These are phyloP conservation scores for Cenchrus americanus DNA, from an alignment of 176 grass and related monocot genomes.

Conservation along the genomic window DNA sequence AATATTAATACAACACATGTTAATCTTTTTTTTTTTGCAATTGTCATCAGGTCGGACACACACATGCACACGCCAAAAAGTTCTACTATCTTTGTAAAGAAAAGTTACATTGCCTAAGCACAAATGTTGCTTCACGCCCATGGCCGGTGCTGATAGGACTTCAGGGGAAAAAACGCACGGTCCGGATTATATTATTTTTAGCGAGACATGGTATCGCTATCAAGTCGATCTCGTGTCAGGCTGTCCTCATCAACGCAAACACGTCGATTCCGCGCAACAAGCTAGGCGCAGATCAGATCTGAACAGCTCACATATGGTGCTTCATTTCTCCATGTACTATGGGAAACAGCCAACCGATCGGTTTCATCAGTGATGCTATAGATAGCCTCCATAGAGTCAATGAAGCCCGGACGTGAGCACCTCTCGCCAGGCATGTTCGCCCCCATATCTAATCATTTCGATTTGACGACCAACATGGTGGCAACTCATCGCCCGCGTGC, in stretches of 20 bases:
- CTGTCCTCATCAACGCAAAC: slow-evolving; percentile 19
- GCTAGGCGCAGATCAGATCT: slow-evolving; percentile 4
- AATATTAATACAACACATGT: no score
- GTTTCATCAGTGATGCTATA: background rate
- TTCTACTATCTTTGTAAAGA: no score
- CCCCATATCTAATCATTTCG: slow-evolving; percentile 36
- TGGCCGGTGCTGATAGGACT: no score
- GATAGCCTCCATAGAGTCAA: slow-evolving; percentile 13
- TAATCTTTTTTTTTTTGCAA: no score
- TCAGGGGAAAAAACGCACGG: no score
- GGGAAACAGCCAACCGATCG: slow-evolving; percentile 19
- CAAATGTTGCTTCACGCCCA: no score
- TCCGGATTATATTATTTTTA: background rate
- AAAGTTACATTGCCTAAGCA: no score
- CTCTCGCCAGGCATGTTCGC: slow-evolving; percentile 29
- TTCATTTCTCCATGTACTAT: background rate
- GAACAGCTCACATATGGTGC: slow-evolving; percentile 11
- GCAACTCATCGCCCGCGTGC: slow-evolving; percentile 10
- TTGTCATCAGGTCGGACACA: no score
- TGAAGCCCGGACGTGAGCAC: slow-evolving; percentile 44
- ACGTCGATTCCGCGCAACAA: background rate
- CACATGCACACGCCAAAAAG: no score
- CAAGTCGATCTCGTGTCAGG: background rate
- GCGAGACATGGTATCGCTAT: background rate
- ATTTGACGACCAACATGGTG: slow-evolving; percentile 31